A percentile compares a stretch with the other conserved stretches of the same genome.
Evolutionary conservation across 2,329 filamentous ascomycete genomes (phyloP).

Genomic region (Cladophialophora yegresii): DNA sequence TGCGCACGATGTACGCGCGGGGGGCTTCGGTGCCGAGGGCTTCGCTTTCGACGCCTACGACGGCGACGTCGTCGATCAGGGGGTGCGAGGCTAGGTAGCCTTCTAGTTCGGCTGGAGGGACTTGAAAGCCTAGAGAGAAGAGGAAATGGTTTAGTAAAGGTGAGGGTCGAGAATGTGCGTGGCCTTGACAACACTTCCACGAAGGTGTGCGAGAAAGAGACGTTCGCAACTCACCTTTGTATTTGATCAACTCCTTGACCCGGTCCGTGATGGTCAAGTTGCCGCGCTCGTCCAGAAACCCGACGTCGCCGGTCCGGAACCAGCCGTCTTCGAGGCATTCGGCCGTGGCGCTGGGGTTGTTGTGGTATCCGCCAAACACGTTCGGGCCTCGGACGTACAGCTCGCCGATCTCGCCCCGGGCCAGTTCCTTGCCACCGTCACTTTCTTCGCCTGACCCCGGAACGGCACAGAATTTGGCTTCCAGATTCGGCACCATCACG

Average conservation of each 20-base stretch:
- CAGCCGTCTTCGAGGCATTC: conserved; percentile 72
- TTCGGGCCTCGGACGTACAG: conserved; percentile 67
- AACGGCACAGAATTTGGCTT: conserved; percentile 72
- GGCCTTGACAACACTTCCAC: too few relatives aligned
- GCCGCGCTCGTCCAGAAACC: conserved; percentile 68
- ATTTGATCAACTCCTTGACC: conserved; percentile 62
- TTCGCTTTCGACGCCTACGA: conserved; percentile 47
- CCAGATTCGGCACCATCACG: conserved; percentile 73
- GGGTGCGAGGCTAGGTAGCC: conserved; percentile 48
- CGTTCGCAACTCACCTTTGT: conserved; percentile 42
- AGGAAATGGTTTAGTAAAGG: background rate
- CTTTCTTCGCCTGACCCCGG: conserved; percentile 51
- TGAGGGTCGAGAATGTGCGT: background rate
- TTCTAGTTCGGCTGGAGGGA: conserved; percentile 55
- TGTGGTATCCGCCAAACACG: conserved; percentile 63
- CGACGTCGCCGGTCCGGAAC: conserved; percentile 89
- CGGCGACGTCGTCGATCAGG: conserved; percentile 49
- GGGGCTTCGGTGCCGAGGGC: conserved; percentile 46
- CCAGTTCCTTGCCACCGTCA: conserved; percentile 56
- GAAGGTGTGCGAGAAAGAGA: too few relatives aligned
- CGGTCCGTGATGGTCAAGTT: conserved; percentile 91
- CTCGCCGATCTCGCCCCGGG: conserved; percentile 66
- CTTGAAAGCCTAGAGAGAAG: conserved; percentile 44
- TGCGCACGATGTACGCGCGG: conserved; percentile 46
- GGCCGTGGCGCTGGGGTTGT: conserved; percentile 60